phyloP scores from a whole-genome alignment of 2,329 filamentous ascomycete species.

The Ophiocordyceps sinensis region DNA sequence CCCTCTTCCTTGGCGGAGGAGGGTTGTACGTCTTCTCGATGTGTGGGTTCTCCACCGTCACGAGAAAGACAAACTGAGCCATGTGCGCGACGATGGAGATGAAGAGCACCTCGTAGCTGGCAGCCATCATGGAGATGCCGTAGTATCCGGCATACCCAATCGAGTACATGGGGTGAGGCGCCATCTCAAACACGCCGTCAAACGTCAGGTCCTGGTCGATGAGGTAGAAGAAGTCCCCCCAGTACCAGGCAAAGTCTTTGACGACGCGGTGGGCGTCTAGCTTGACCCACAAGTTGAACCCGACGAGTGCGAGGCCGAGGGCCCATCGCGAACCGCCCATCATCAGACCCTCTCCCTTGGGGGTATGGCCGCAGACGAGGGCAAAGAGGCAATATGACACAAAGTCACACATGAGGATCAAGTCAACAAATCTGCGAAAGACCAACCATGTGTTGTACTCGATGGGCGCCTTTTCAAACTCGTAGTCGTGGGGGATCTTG shows the following conservation, averaged over 20 bases:
- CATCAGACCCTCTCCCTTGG: conserved; percentile 53
- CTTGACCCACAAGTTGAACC: conserved; percentile 98
- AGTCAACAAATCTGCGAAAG: conserved; percentile 86
- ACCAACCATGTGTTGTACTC: conserved; percentile 99
- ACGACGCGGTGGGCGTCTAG: conserved; percentile 94
- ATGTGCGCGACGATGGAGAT: conserved; percentile 92
- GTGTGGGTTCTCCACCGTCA: conserved; percentile 87
- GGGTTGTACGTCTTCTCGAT: conserved; percentile 97
- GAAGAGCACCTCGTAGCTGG: conserved; percentile 93
- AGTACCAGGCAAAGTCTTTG: conserved; percentile 99
- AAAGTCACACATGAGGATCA: conserved; percentile 99
- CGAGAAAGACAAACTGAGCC: conserved; percentile 85
- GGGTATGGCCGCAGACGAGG: conserved; percentile 67
- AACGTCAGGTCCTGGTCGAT: conserved; percentile 97
- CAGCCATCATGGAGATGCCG: conserved; percentile 94
- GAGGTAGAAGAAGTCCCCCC: conserved; percentile 98
- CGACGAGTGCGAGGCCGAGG: conserved; percentile 61
- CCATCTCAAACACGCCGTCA: conserved; percentile 98
- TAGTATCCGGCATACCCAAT: conserved; percentile 97
- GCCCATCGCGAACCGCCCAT: conserved; percentile 66
- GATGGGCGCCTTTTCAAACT: conserved; percentile 80
- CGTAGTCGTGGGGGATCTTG: conserved; percentile 88
- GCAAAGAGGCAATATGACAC: conserved; percentile 94
- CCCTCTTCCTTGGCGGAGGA: conserved; percentile 56
- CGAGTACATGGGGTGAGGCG: conserved; percentile 96